A percentile compares a stretch with the other conserved stretches of the same genome.
Conservation (phyloP, 495 filamentous ascomycete species). For the Beverwykella pulmonaria region DNA sequence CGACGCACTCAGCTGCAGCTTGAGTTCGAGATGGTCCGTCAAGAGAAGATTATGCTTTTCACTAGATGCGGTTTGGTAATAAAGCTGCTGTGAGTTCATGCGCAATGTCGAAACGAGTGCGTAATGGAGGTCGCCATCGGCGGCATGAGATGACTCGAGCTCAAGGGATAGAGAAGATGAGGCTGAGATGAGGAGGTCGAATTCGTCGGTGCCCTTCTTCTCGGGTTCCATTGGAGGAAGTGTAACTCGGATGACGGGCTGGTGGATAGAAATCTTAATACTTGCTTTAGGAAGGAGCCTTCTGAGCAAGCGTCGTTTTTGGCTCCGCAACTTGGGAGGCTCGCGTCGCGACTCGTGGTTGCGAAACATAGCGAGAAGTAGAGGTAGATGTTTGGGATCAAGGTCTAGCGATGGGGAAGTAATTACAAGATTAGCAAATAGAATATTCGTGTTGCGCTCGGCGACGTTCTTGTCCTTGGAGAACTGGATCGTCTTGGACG, state of each 20-base stretch:
- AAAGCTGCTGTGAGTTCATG: conserved; percentile 84
- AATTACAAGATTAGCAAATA: conserved; percentile 93
- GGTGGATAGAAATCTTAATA: conserved; percentile 94
- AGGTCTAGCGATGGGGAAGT: conserved; percentile 95
- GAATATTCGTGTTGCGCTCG: conserved; percentile 91
- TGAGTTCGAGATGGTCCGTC: conserved; percentile 83
- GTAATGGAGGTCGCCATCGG: conserved; percentile 82
- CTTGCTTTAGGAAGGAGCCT: conserved; percentile 89
- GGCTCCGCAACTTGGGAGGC: conserved; percentile 25
- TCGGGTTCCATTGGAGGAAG: conserved; percentile 74
- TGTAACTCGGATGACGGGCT: conserved; percentile 87
- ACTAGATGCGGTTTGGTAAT: conserved; percentile 86
- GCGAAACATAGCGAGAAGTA: conserved; percentile 68
- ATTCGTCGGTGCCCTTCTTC: conserved; percentile 62
- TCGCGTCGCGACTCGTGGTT: conserved; percentile 22
- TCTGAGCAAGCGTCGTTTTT: conserved; percentile 74
- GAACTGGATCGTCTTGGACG: conserved; percentile 88
- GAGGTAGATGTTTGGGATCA: conserved; percentile 89
- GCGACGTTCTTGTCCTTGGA: conserved; percentile 72
- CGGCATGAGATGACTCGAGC: conserved; percentile 89
- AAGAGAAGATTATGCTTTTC: conserved; percentile 81
- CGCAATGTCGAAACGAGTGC: conserved; percentile 78
- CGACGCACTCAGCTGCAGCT: conserved; percentile 77
- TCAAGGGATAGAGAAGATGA: conserved; percentile 91
- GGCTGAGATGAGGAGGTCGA: conserved; percentile 90